phyloP scores from a whole-genome alignment of 2,329 filamentous ascomycete species.

The Pseudogymnoascus sp. region DNA sequence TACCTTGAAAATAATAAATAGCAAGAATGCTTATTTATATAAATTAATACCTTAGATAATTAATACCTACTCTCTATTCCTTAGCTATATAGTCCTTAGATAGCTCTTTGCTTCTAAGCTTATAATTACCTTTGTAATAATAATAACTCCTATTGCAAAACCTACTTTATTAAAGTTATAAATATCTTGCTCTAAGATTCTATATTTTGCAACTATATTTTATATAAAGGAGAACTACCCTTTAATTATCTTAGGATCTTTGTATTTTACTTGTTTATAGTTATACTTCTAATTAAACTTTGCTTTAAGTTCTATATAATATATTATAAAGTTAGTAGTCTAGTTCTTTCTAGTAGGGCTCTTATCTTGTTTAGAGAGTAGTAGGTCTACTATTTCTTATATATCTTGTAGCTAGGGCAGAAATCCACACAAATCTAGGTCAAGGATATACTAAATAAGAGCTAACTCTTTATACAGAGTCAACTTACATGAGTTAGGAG shows the following conservation, averaged over 20 bases:
- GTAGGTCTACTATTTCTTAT: not conserved
- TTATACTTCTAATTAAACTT: conserved; percentile 17
- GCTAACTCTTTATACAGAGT: not conserved
- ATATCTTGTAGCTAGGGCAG: not conserved
- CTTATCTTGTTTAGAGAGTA: not conserved
- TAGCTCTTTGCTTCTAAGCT: not conserved
- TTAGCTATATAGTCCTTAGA: no score
- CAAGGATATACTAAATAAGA: not conserved
- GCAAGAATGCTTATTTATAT: no score
- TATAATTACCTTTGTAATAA: conserved; percentile 17
- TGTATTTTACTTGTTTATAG: conserved; percentile 16
- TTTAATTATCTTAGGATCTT: conserved; percentile 18
- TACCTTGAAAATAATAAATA: no score
- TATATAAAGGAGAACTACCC: conserved; percentile 15
- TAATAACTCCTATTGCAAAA: conserved; percentile 21
- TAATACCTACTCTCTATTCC: conserved; percentile 22
- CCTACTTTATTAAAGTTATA: conserved; percentile 22
- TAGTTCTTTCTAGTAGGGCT: not conserved
- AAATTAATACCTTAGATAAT: no score
- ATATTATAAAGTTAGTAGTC: not conserved
- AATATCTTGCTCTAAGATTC: conserved; percentile 16
- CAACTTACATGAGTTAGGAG: no score
- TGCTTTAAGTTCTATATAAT: conserved; percentile 12
- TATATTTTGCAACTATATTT: conserved; percentile 14
- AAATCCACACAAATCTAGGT: not conserved